Evolutionary conservation across 140 eudicot genomes (phyloP), one percentile per base, ranked within the genome.

Genomic region (Flaveria floridana): DNA sequence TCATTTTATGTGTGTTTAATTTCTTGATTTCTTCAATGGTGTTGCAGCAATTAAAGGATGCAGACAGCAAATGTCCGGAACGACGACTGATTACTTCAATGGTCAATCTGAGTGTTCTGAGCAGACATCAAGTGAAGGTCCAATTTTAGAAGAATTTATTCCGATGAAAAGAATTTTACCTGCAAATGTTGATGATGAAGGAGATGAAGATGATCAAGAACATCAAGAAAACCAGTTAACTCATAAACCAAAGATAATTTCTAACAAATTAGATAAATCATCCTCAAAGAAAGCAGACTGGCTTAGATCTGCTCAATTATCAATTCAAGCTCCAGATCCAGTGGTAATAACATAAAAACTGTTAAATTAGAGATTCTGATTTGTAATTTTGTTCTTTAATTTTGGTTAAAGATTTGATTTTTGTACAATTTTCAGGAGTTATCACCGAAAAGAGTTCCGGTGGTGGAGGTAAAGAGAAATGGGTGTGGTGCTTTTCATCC

Each of bases 321-420:
- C 96, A 81, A 93, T 88, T 53, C 98, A 89, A 76, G 64, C 96
- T 81, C 88, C 96, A 77, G 98, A 90, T 82, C 95, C 93, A 83
- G 80, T 71, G 91, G 96, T 93, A 68, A 78, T 30, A 28, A 62
- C 13, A 44, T 44, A 26, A 5, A 12, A 62, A 62, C 30, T 26
- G 1, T 62, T 21, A 10, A 20, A 25, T 59, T 59, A 34, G 18
- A 13, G 7, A 21, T 11, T 6, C 15, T n/a, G 41, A 34, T 34
- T 34, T 34, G 1, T 34, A 34, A 62, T 4, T 62, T 25, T 25
- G 25, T 15, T 34, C 1, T 25, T 25, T 16, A 67, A 50, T 65
- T 81, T 81, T 63, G 42, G 23, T 76, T 61, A 81, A 70, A 84
- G 80, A 68, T 78, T 73, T 42, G n/a, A 79, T 86, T 70, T 56